Conservation (phyloP, 352 stramenopile genomes). For the Pythium folliculosum region DNA sequence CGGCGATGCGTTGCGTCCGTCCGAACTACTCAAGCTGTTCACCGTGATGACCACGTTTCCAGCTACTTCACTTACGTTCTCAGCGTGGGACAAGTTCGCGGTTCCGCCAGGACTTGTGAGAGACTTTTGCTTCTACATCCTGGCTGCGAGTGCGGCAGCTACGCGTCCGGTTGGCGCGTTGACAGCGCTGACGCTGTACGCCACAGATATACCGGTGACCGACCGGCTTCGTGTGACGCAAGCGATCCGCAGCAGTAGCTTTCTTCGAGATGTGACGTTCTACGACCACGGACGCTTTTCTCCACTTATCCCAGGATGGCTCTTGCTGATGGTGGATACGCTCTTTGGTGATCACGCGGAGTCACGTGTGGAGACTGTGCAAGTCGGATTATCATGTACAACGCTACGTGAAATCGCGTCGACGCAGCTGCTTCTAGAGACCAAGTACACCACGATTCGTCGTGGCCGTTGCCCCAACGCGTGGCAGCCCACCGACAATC, state of each 20-base stretch:
- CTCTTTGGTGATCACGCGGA: neutral
- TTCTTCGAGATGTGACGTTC: neutral
- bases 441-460: neutral
- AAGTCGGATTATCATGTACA: neutral
- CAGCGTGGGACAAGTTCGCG: neutral
- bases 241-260: neutral
- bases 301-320: neutral
- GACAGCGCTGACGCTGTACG: neutral
- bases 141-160: neutral
- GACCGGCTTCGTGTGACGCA: neutral
- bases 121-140: neutral
- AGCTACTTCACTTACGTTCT: conserved; percentile 6
- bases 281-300: neutral
- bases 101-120: neutral
- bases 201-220: neutral
- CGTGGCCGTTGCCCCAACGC: neutral
- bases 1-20: neutral
- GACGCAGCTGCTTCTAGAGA: neutral
- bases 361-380: neutral
- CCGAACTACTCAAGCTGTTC: neutral
- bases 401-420: neutral
- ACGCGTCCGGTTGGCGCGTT: neutral
- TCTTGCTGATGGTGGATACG: neutral
- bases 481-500: neutral
- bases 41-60: neutral